Conservation (phyloP, 2,329 filamentous ascomycete genomes). For the Metarhizium rileyi region DNA sequence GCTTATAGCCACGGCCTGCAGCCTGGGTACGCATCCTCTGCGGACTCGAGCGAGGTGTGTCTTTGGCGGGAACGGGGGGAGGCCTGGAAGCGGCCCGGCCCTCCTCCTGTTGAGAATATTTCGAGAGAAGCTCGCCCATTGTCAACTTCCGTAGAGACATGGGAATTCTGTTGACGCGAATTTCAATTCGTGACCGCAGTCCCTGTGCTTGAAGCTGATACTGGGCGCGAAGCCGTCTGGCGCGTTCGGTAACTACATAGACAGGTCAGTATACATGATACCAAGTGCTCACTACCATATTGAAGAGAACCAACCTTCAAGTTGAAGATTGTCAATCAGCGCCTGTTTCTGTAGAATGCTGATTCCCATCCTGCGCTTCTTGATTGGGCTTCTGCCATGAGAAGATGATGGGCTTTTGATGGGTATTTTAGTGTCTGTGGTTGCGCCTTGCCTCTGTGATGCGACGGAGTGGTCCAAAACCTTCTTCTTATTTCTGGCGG, state of each 20-base stretch:
- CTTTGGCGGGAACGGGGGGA: conserved; percentile 42
- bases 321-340: conserved; percentile 77
- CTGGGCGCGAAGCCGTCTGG: conserved; percentile 77
- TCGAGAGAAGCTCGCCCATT: conserved; percentile 67
- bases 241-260: conserved; percentile 79
- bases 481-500: conserved; percentile 29
- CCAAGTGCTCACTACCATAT: background rate
- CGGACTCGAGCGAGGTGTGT: conserved; percentile 27
- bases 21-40: conserved; percentile 21
- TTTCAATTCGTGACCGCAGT: conserved; percentile 76
- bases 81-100: conserved; percentile 27
- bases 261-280: conserved; percentile 2
- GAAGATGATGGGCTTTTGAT: conserved; percentile 28
- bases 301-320: conserved; percentile 57
- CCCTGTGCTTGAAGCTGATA: conserved; percentile 83
- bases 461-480: conserved; percentile 14
- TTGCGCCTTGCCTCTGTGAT: conserved; percentile 11
- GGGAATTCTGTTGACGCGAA: conserved; percentile 88
- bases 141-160: conserved; percentile 65
- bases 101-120: conserved; percentile 36
- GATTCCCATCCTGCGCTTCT: conserved; percentile 51
- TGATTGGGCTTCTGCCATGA: conserved; percentile 47
- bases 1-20: conserved; percentile 30
- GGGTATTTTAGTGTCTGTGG: conserved; percentile 14
- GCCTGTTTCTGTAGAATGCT: conserved; percentile 71